A percentile compares a stretch with the other conserved stretches of the same genome.
Evolutionary conservation across 148 eudicot species (phyloP).

Genomic region (Beta vulgaris): DNA sequence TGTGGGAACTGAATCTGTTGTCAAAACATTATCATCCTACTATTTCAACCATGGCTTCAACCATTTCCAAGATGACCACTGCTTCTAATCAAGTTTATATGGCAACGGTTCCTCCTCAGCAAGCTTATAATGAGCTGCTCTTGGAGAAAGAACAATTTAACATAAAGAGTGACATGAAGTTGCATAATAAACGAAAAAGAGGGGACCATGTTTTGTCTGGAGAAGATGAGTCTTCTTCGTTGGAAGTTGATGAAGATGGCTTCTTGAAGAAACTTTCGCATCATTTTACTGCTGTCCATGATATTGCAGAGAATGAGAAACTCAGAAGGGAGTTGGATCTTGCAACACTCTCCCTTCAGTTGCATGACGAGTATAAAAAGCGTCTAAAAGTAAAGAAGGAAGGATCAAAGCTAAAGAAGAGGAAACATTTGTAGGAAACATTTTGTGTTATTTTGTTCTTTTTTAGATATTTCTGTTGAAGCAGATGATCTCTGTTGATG

Average conservation of each 20-base stretch:
- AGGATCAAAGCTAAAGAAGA: constrained; percentile 9
- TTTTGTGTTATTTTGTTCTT: too few species aligned
- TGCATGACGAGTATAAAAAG: constrained; percentile 56
- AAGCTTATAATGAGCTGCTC: constrained; percentile 62
- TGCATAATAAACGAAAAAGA: constrained; percentile 47
- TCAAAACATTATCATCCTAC: constrained; percentile 80
- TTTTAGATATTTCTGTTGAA: too few species aligned
- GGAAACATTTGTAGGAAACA: constrained; percentile 6
- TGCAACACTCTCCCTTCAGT: constrained; percentile 36
- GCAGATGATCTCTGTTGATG: too few species aligned
- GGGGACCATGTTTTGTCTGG: constrained; percentile 27
- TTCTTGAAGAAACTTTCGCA: constrained; percentile 63
- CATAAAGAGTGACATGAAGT: constrained; percentile 33
- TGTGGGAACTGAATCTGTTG: constrained; percentile 88
- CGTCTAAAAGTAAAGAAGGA: constrained; percentile 26
- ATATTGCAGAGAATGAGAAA: constrained; percentile 58
- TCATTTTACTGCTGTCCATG: constrained; percentile 54
- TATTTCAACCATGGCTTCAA: constrained; percentile 66
- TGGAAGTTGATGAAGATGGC: constrained; percentile 45
- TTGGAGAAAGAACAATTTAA: constrained; percentile 50
- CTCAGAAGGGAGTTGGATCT: constrained; percentile 56
- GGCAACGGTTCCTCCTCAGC: constrained; percentile 61
- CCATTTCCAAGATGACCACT: constrained; percentile 51
- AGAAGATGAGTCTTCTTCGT: constrained; percentile 13
- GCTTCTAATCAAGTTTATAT: constrained; percentile 55